phyloP scores from a whole-genome alignment of 1,284 basidiomycete genomes.

The Porogramme epimiltina region DNA sequence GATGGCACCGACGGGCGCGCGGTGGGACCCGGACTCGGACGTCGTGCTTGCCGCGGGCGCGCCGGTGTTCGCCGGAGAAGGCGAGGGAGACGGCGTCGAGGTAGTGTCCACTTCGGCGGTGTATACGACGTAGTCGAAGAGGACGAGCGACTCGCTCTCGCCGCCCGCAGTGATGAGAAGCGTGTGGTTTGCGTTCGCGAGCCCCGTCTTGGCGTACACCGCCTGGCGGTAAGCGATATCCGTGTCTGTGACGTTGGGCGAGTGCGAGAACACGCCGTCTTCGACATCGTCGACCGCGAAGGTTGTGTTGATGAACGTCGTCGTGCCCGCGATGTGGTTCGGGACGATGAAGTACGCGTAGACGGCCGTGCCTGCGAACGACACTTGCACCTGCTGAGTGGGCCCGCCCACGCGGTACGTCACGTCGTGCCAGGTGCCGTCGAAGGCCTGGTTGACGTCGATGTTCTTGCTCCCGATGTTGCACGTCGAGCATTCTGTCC shows the following conservation, averaged over 20 bases:
- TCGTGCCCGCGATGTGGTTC: neutral
- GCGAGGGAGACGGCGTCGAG: neutral
- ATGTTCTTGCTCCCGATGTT: neutral
- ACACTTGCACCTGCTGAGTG: neutral
- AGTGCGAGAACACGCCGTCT: neutral
- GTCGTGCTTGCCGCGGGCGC: neutral
- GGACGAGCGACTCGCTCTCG: neutral
- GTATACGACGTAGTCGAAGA: constrained; percentile 1
- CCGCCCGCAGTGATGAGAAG: neutral
- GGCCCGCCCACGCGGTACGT: neutral
- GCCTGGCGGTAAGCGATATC: neutral
- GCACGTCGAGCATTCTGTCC: constrained; percentile 1
- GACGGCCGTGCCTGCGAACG: neutral
- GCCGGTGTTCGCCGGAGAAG: neutral
- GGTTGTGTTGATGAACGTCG: neutral
- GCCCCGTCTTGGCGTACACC: neutral
- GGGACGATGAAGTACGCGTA: neutral
- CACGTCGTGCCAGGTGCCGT: constrained; percentile 2
- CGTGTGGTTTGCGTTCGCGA: neutral
- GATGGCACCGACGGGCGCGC: neutral
- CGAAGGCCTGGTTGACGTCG: neutral
- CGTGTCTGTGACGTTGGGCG: neutral
- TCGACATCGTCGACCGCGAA: neutral
- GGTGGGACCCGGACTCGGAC: neutral
- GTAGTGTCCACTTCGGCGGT: neutral